Evolutionary conservation across 2,329 filamentous ascomycete genomes (phyloP).

Genomic region (Madurella mycetomatis): DNA sequence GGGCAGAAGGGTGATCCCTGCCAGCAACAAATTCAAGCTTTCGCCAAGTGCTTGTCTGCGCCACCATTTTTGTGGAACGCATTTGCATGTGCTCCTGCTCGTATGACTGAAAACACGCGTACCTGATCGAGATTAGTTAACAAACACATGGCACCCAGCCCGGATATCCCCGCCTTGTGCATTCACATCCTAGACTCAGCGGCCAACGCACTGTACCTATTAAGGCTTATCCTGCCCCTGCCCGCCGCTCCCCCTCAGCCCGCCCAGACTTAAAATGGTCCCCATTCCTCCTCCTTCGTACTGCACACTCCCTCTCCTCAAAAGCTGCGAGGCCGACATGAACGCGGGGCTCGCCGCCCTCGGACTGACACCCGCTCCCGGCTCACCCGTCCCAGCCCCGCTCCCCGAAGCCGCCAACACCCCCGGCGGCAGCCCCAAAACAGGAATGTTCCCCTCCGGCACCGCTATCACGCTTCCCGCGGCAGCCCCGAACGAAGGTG

Average conservation of each 20-base stretch:
- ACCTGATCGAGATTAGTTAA: too few species aligned
- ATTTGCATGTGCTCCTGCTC: too few species aligned
- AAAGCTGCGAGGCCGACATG: slow-evolving; percentile 35
- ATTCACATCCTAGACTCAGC: too few species aligned
- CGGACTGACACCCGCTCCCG: slow-evolving; percentile 15
- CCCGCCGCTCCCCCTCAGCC: slow-evolving; percentile 17
- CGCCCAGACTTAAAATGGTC: slow-evolving; percentile 9
- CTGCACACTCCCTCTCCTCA: slow-evolving; percentile 49
- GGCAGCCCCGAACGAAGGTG: slow-evolving; percentile 17
- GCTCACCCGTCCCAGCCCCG: slow-evolving; percentile 3
- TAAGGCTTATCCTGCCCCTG: background rate
- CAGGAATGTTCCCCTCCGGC: slow-evolving; percentile 56
- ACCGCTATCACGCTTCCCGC: slow-evolving; percentile 33
- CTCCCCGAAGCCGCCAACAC: slow-evolving; percentile 36
- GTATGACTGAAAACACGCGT: too few species aligned
- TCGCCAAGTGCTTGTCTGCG: too few species aligned
- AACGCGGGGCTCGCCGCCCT: slow-evolving; percentile 43
- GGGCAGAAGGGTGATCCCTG: too few species aligned
- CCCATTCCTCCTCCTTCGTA: slow-evolving; percentile 20
- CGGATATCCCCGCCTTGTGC: too few species aligned
- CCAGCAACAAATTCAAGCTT: too few species aligned
- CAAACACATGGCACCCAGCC: too few species aligned
- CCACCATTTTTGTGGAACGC: too few species aligned
- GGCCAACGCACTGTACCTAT: background rate
- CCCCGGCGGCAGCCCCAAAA: slow-evolving; percentile 54